phyloP scores from a whole-genome alignment of 192 early-diverging fungal species.

The Borealophlyctis nickersoniae region DNA sequence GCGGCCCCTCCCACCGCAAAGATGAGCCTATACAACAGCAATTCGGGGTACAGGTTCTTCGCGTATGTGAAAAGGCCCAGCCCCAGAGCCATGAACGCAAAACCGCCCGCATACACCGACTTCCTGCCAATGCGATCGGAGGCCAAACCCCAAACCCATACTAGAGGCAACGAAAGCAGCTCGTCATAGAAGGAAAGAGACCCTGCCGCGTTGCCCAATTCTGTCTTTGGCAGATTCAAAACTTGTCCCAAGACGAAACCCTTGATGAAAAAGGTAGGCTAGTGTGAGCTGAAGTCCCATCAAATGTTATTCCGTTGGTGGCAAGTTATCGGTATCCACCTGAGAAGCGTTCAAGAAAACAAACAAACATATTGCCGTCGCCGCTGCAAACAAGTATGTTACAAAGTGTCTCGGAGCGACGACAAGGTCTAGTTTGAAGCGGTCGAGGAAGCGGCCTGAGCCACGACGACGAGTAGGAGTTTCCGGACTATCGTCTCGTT shows the following conservation, averaged over 20 bases:
- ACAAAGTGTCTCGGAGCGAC: slow-evolving; percentile 12
- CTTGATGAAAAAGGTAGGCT: slow-evolving; percentile 5
- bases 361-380: slow-evolving; percentile 41
- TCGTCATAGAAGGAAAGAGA: slow-evolving; percentile 64
- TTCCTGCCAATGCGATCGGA: slow-evolving; percentile 60
- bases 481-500: too few relatives aligned
- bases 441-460: slow-evolving; percentile 18
- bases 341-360: slow-evolving; percentile 49
- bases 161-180: slow-evolving; percentile 52
- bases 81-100: slow-evolving; percentile 49
- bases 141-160: slow-evolving; percentile 56
- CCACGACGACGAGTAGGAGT: too few relatives aligned
- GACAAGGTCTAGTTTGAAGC: slow-evolving; percentile 8
- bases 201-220: slow-evolving; percentile 47
- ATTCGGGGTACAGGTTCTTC: slow-evolving; percentile 51
- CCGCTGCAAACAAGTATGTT: slow-evolving; percentile 37
- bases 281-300: neutral
- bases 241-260: slow-evolving; percentile 43
- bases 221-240: slow-evolving; percentile 21
- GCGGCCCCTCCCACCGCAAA: slow-evolving; percentile 70
- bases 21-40: slow-evolving; percentile 58
- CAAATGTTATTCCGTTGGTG: neutral
- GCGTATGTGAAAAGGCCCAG: slow-evolving; percentile 51
- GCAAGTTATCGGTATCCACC: neutral
- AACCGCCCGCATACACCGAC: slow-evolving; percentile 50